A percentile compares a stretch with the other conserved stretches of the same genome.
phyloP scores from a whole-genome alignment of 805 yeast species.

The Starmerella sp. region DNA sequence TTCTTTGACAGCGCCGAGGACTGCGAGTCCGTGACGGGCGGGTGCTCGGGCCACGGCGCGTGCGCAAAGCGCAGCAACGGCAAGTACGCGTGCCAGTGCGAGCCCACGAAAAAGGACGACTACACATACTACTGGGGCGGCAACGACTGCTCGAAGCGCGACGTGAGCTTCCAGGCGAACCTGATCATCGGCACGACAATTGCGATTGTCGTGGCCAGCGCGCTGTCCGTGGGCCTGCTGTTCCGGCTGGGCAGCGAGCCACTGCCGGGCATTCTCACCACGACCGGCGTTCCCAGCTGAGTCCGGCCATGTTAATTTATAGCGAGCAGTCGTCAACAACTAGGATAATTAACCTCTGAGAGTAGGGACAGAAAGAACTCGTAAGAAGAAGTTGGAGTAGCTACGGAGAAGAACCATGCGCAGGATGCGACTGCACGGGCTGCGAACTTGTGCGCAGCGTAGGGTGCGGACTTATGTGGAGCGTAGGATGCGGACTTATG shows the following conservation, averaged over 20 bases:
- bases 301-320: no score
- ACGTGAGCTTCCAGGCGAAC: constrained; percentile 54
- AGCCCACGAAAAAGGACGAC: constrained; percentile 25
- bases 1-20: constrained; percentile 24
- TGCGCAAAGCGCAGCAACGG: constrained; percentile 27
- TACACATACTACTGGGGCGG: constrained; percentile 32
- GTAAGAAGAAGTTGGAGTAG: no score
- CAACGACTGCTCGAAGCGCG: constrained; percentile 52
- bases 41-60: constrained; percentile 32
- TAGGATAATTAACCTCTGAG: no score
- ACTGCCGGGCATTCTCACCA: constrained; percentile 45
- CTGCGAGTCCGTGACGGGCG: constrained; percentile 28
- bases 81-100: constrained; percentile 30
- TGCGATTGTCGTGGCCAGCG: constrained; percentile 39
- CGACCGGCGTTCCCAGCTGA: neutral
- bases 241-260: constrained; percentile 46
- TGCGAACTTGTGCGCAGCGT: no score
- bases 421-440: no score
- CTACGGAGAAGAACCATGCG: no score
- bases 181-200: constrained; percentile 58
- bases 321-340: no score
- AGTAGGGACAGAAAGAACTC: no score
- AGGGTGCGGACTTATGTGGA: no score
- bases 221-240: constrained; percentile 39
- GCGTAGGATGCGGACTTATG: no score